Evolutionary conservation across 1,284 basidiomycete genomes (phyloP).

Genomic region (Golubevia sp.): DNA sequence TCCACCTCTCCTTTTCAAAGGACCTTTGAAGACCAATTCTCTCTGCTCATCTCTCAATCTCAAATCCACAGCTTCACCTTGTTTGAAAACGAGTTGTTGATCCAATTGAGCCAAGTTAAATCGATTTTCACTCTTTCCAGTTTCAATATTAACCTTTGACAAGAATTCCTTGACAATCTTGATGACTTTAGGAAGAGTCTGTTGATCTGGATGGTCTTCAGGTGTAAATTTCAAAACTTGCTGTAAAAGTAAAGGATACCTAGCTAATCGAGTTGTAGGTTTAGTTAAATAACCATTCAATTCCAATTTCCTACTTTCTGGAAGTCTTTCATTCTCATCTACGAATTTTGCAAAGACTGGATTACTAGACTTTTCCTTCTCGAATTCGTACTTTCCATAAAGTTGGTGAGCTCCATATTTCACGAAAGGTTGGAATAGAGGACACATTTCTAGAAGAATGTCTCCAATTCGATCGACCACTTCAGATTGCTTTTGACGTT

Average conservation of each 20-base stretch:
- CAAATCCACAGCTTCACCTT: conserved; percentile 77
- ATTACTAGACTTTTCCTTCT: conserved; percentile 53
- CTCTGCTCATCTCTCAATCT: conserved; percentile 47
- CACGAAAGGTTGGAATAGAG: conserved; percentile 55
- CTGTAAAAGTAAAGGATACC: conserved; percentile 91
- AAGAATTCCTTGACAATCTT: conserved; percentile 81
- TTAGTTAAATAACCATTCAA: conserved; percentile 67
- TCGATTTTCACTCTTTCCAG: conserved; percentile 87
- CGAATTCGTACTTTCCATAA: conserved; percentile 55
- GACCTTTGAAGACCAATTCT: conserved; percentile 57
- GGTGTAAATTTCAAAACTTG: conserved; percentile 92
- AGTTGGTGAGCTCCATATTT: conserved; percentile 58
- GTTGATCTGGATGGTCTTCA: conserved; percentile 87
- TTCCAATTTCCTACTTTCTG: conserved; percentile 54
- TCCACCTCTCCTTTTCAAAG: conserved; percentile 56
- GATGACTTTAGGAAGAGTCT: conserved; percentile 77
- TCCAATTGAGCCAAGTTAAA: conserved; percentile 90
- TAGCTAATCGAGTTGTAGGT: conserved; percentile 92
- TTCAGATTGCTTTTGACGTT: conserved; percentile 51
- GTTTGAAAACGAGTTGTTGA: conserved; percentile 82
- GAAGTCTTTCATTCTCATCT: conserved; percentile 52
- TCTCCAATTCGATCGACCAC: conserved; percentile 57
- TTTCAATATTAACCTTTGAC: conserved; percentile 85
- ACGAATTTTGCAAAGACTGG: conserved; percentile 53
- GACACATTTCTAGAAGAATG: conserved; percentile 52